Conservation (phyloP, 257 asterid genomes). For the Gentiana dahurica region DNA sequence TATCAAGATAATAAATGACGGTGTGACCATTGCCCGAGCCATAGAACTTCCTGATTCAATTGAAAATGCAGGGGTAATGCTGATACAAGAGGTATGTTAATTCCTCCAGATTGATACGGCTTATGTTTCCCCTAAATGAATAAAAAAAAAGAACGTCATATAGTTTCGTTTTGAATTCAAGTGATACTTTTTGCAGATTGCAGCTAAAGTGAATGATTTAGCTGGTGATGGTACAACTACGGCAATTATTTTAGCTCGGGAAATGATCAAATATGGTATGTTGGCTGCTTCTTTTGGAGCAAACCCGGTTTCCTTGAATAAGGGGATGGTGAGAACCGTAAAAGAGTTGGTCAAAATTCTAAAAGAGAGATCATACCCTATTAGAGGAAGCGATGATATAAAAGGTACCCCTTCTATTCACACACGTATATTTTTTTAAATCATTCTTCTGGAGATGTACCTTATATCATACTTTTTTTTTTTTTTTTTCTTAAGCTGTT, state of each 20-base stretch:
- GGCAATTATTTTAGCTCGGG: slow-evolving; percentile 88
- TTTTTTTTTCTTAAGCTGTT: slow-evolving; percentile 43
- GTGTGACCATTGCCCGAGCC: slow-evolving; percentile 86
- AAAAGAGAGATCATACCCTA: slow-evolving; percentile 51
- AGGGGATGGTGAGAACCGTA: slow-evolving; percentile 77
- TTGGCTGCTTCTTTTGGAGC: slow-evolving; percentile 85
- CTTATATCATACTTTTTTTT: slow-evolving; percentile 1
- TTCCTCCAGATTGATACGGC: not conserved
- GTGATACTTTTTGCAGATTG: slow-evolving; percentile 40
- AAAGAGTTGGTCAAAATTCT: slow-evolving; percentile 44
- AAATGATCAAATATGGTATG: slow-evolving; percentile 66
- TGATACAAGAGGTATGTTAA: slow-evolving; percentile 65
- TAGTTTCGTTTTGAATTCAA: not conserved
- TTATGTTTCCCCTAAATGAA: not conserved
- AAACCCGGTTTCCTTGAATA: slow-evolving; percentile 65
- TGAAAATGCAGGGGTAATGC: slow-evolving; percentile 79
- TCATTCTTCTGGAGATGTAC: not conserved
- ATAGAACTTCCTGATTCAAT: slow-evolving; percentile 85
- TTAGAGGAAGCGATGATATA: slow-evolving; percentile 59
- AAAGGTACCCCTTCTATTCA: slow-evolving; percentile 35
- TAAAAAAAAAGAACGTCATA: no score
- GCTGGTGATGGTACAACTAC: slow-evolving; percentile 98
- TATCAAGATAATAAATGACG: slow-evolving; percentile 81
- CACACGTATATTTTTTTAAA: no score
- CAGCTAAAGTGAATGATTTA: slow-evolving; percentile 63